These are phyloP conservation scores for Coelastrella sp. DNA, from an alignment of 139 green algal species.

Conservation along the genomic window DNA sequence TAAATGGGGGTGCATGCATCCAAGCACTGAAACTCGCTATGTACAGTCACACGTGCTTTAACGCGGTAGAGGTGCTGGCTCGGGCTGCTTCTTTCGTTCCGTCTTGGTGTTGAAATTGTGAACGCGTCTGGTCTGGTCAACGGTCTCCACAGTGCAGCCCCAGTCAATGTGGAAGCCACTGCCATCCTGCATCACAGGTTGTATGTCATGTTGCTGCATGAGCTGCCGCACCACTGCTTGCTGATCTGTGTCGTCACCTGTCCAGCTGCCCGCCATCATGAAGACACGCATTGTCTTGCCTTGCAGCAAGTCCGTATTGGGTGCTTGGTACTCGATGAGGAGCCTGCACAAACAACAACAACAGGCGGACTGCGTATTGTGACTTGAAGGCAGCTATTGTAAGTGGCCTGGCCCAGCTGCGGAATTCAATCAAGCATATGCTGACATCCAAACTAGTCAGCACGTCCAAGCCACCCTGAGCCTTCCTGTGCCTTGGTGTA, in stretches of 20 bases:
- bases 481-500: background rate
- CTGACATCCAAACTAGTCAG: background rate
- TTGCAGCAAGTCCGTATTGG: background rate
- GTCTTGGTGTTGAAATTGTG: background rate
- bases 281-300: background rate
- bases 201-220: background rate
- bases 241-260: background rate
- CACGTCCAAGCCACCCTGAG: too few relatives aligned
- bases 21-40: background rate
- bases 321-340: background rate
- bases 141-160: background rate
- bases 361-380: background rate
- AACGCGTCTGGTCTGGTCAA: background rate
- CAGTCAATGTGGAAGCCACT: background rate
- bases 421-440: background rate
- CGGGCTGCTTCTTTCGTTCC: background rate
- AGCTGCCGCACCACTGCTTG: background rate
- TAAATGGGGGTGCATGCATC: too few relatives aligned
- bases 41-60: background rate
- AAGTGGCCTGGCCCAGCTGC: background rate
- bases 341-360: background rate
- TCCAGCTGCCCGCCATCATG: background rate
- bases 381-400: background rate
- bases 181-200: background rate
- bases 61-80: background rate